These are phyloP conservation scores for Diplocarpon mali DNA, from an alignment of 2,329 filamentous ascomycete species.

Conservation along the genomic window DNA sequence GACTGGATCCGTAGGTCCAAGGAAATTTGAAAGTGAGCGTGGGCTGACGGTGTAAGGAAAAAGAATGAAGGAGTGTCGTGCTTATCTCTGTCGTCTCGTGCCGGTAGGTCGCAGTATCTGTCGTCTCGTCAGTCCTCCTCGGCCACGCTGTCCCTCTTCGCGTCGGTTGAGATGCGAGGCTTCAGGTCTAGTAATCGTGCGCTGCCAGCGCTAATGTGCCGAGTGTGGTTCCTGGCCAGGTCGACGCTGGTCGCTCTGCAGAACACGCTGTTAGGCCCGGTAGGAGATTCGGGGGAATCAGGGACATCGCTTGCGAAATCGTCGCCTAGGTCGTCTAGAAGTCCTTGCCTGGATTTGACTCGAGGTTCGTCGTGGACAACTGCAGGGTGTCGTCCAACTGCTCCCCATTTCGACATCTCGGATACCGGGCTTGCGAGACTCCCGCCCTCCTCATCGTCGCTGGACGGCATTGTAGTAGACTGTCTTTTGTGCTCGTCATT, in stretches of 20 bases:
- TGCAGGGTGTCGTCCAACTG: slow-evolving; percentile 39
- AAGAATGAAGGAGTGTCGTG: slow-evolving; percentile 26
- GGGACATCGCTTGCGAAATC: slow-evolving; percentile 20
- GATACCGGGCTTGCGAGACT: slow-evolving; percentile 22
- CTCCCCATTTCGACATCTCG: slow-evolving; percentile 26
- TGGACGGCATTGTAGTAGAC: slow-evolving; percentile 39
- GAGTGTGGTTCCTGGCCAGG: slow-evolving; percentile 47
- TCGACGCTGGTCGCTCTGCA: slow-evolving; percentile 63
- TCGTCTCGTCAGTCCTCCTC: slow-evolving; percentile 5
- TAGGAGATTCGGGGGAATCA: slow-evolving; percentile 1
- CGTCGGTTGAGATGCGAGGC: slow-evolving; percentile 42
- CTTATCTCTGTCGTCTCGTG: slow-evolving; percentile 16
- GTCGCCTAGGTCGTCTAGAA: slow-evolving; percentile 28
- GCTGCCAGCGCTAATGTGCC: slow-evolving; percentile 68
- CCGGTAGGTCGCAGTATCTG: slow-evolving; percentile 1
- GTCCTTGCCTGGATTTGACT: slow-evolving; percentile 49
- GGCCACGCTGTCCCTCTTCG: slow-evolving; percentile 8
- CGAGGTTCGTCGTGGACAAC: slow-evolving; percentile 50
- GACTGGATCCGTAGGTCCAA: slow-evolving; percentile 15
- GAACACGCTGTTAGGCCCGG: slow-evolving; percentile 23
- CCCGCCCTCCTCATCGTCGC: slow-evolving; percentile 46
- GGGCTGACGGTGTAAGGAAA: slow-evolving; percentile 19
- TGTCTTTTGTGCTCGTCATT: slow-evolving; percentile 29
- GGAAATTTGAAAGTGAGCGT: slow-evolving; percentile 27
- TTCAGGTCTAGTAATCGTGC: slow-evolving; percentile 62